A percentile compares a stretch with the other conserved stretches of the same genome.
These are phyloP conservation scores for Castanea sativa DNA, from an alignment of 306 rosid genomes.

Conservation along the genomic window DNA sequence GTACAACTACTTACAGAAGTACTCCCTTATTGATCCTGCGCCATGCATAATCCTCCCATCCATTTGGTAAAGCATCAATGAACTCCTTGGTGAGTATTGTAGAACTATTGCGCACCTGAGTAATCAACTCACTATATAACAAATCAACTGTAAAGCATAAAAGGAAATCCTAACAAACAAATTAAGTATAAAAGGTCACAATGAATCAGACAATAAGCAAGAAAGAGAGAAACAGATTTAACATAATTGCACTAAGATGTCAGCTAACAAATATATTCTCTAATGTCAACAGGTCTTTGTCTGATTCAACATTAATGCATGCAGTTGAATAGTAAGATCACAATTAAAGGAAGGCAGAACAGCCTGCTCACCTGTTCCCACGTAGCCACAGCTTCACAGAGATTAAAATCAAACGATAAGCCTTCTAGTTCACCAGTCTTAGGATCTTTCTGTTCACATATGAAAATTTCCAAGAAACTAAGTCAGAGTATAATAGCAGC, in stretches of 20 bases:
- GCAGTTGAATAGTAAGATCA: neutral
- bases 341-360: constrained; percentile 3
- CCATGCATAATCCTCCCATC: constrained; percentile 99
- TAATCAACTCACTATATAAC: constrained; percentile 48
- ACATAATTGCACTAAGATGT: neutral
- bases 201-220: constrained; percentile 9
- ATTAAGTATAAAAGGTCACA: neutral
- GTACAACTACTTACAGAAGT: constrained; percentile 59
- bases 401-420: constrained; percentile 73
- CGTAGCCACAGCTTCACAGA: constrained; percentile 92
- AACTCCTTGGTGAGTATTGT: constrained; percentile 91
- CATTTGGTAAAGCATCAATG: constrained; percentile 88
- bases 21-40: constrained; percentile 94
- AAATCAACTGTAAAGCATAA: constrained; percentile 45
- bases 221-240: neutral
- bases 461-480: constrained; percentile 22
- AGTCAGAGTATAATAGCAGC: neutral
- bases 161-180: constrained; percentile 12
- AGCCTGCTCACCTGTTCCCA: constrained; percentile 83
- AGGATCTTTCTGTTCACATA: constrained; percentile 73
- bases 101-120: constrained; percentile 95
- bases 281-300: constrained; percentile 9
- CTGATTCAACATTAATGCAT: neutral
- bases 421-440: constrained; percentile 92
- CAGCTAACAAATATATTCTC: constrained; percentile 4